phyloP scores from a whole-genome alignment of 345 rosid genomes.

The Aquilaria sinensis region DNA sequence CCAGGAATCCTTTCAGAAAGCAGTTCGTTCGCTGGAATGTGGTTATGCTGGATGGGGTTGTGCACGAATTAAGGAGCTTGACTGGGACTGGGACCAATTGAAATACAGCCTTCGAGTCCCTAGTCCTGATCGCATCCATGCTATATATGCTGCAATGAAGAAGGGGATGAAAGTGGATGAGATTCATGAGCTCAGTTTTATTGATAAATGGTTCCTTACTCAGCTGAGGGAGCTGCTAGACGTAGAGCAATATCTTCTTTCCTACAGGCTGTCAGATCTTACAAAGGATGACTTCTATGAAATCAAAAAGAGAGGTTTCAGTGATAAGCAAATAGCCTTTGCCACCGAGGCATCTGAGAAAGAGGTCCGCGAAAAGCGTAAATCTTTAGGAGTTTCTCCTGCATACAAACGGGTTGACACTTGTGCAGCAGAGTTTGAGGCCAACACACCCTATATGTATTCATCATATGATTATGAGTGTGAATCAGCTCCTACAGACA shows the following conservation, averaged over 20 bases:
- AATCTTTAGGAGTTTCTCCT: constrained; percentile 72
- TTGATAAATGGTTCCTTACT: constrained; percentile 95
- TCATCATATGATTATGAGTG: constrained; percentile 94
- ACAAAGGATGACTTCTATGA: constrained; percentile 80
- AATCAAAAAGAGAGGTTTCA: constrained; percentile 79
- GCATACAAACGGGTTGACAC: constrained; percentile 93
- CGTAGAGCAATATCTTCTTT: constrained; percentile 80
- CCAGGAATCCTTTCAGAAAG: constrained; percentile 97
- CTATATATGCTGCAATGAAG: constrained; percentile 92
- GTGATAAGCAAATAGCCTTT: constrained; percentile 93
- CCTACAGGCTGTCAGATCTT: constrained; percentile 45
- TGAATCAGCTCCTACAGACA: constrained; percentile 71
- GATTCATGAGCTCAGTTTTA: constrained; percentile 65
- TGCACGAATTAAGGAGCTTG: constrained; percentile 60
- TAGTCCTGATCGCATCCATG: constrained; percentile 76
- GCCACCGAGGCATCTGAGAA: constrained; percentile 84
- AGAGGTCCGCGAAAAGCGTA: constrained; percentile 62
- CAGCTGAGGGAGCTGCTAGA: constrained; percentile 86
- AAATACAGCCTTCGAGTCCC: constrained; percentile 90
- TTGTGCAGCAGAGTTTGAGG: constrained; percentile 99
- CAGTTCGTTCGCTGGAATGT: constrained; percentile 73
- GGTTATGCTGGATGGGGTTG: constrained; percentile 98
- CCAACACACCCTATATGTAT: constrained; percentile 93
- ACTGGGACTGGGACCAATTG: constrained; percentile 88
- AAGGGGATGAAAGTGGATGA: constrained; percentile 92